Percentiles rank a stretch among this genome's conserved stretches.
phyloP scores from a whole-genome alignment of 208 protist genomes.

The Trypanosomatidae sp. region DNA sequence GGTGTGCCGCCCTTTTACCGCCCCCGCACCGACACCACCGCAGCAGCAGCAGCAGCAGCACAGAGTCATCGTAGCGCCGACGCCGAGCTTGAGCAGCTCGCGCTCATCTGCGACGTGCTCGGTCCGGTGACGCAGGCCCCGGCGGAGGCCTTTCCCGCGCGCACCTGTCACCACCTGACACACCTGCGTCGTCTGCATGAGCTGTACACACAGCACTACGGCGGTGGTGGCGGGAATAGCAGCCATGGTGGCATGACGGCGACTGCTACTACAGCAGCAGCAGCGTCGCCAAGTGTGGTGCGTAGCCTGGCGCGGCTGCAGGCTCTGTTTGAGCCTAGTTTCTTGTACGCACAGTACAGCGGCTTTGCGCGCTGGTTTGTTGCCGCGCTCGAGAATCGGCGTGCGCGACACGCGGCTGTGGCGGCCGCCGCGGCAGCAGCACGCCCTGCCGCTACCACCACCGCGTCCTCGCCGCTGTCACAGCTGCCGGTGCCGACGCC shows the following conservation, averaged over 20 bases:
- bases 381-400: conserved; percentile 27
- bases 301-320: conserved; percentile 9
- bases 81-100: conserved; percentile 64
- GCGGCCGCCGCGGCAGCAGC: neutral
- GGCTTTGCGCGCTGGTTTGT: conserved; percentile 68
- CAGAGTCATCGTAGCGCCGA: conserved; percentile 16
- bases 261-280: neutral
- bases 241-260: neutral
- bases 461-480: conserved; percentile 5
- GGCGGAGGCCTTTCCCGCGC: conserved; percentile 18
- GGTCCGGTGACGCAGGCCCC: conserved; percentile 28
- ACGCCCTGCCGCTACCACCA: no score
- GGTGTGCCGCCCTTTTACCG: conserved; percentile 68
- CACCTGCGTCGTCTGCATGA: conserved; percentile 27
- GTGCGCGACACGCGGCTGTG: conserved; percentile 3
- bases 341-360: conserved; percentile 38
- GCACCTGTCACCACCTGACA: conserved; percentile 26
- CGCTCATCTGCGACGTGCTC: conserved; percentile 49
- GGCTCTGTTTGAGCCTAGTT: conserved; percentile 49
- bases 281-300: neutral
- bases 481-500: conserved; percentile 24
- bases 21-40: conserved; percentile 5
- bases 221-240: neutral
- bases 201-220: conserved; percentile 9
- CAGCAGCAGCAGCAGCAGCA: conserved; percentile 6